A percentile compares a stretch with the other conserved stretches of the same genome.
Evolutionary conservation across 768 basidiomycete species (phyloP).

Genomic region (Lactifluus piperatus): DNA sequence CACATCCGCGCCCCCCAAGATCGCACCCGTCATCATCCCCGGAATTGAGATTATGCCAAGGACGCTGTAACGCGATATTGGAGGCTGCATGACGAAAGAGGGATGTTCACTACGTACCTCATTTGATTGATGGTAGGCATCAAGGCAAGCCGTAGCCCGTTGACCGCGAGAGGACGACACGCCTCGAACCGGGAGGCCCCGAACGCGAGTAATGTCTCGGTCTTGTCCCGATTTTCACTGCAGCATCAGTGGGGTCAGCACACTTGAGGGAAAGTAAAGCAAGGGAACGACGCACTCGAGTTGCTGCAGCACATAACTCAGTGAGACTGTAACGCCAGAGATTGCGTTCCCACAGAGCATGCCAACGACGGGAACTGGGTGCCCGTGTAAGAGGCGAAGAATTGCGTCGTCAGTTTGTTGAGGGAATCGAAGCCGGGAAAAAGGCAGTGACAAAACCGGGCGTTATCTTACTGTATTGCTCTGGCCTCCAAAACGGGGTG

Average conservation of each 20-base stretch:
- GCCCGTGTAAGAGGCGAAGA: too few species aligned
- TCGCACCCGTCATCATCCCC: constrained; percentile 90
- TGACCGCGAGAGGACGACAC: constrained; percentile 66
- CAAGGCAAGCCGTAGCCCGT: constrained; percentile 72
- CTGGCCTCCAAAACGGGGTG: constrained; percentile 75
- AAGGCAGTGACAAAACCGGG: constrained; percentile 2
- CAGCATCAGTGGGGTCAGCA: not conserved
- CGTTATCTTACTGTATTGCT: constrained; percentile 53
- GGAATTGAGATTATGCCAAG: constrained; percentile 73
- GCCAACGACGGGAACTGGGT: constrained; percentile 67
- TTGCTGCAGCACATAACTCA: constrained; percentile 66
- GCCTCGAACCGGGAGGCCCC: constrained; percentile 82
- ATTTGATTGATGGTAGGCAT: constrained; percentile 81
- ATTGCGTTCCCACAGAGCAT: constrained; percentile 83
- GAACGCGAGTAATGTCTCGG: constrained; percentile 80
- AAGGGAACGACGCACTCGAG: constrained; percentile 43
- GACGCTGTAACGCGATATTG: constrained; percentile 37
- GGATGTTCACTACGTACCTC: constrained; percentile 40
- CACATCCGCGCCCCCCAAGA: constrained; percentile 78
- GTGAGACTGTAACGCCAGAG: constrained; percentile 61
- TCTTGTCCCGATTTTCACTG: constrained; percentile 78
- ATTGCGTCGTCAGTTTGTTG: not conserved
- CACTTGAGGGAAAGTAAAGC: not conserved
- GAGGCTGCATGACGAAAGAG: not conserved
- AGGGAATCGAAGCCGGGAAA: not conserved